Evolutionary conservation across 345 rosid genomes (phyloP), one percentile per base, ranked within the genome.

Genomic region (Eutrema japonicum): DNA sequence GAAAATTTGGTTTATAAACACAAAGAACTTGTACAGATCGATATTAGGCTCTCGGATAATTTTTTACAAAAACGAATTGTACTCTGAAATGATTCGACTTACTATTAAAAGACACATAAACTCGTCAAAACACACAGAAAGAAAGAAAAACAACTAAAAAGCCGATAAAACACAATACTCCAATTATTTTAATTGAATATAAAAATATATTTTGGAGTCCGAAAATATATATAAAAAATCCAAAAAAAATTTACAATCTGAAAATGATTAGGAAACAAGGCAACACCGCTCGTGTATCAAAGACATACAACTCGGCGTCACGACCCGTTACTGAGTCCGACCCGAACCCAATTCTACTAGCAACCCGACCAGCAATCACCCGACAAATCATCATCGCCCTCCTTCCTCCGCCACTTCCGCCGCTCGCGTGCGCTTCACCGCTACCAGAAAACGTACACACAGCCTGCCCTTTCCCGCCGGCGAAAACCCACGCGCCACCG

Each of bases 191-290:
- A 36, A 36, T 5, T 36, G 33, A 30, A 13, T 6, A 43, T 2
- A 16, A 46, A 46, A 14, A 10, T 10, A 41, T 41, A 41, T 10
- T 41, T 10, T 10, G 45, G 45, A 41, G 3, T 10, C 8, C 7
- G 26, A 16, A n/a, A 47, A 47, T 5, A 7, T 27, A 47, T n/a
- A n/a, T 6, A n/a, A 14, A 46, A 14, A 42, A 4, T 42, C 6
- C 12, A 42, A 11, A 42, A n/a, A 6, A 1, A 18, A 0, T 49
- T 67, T 86, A 93, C 92, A 87, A 73, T 80, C 75, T 87, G 73
- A 88, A 93, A 85, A 90, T 88, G 51, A 93, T 84, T 43, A 93
- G 85, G 73, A 93, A 90, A 76, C 96, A 93, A 52, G 96, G 98
- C 76, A 93, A 76, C 74, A 93, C 88, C 13, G 96, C 98, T 48